Conservation (phyloP, 495 filamentous ascomycete genomes). For the Aspergillus avenaceus region DNA sequence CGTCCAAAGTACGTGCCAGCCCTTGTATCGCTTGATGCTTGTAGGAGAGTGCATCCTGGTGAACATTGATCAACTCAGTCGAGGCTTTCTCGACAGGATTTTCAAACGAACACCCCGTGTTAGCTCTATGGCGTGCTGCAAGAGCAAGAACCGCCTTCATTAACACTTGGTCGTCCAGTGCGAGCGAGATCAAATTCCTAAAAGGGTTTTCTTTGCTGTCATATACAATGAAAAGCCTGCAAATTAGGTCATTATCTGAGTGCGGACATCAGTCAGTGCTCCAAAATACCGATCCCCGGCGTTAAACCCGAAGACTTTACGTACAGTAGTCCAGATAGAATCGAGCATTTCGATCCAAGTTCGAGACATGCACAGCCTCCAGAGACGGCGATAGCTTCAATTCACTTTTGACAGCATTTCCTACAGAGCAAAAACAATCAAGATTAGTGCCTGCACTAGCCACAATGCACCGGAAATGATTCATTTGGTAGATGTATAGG, state of each 20-base stretch:
- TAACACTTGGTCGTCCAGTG: conserved; percentile 37
- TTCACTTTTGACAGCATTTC: background rate
- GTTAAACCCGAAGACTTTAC: too few species aligned
- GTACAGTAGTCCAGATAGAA: conserved; percentile 45
- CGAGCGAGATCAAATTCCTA: conserved; percentile 44
- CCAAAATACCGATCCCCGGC: too few species aligned
- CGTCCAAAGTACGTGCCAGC: conserved; percentile 26
- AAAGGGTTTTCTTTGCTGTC: conserved; percentile 52
- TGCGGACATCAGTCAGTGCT: background rate
- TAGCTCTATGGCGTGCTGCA: conserved; percentile 50
- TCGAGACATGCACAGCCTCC: conserved; percentile 18
- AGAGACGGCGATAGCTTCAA: background rate
- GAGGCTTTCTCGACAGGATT: background rate
- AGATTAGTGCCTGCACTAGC: background rate
- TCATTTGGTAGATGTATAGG: too few species aligned
- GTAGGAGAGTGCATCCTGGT: conserved; percentile 43
- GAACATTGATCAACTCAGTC: conserved; percentile 7
- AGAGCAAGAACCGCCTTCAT: conserved; percentile 46
- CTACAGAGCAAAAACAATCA: background rate
- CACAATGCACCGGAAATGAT: too few species aligned
- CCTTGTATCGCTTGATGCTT: conserved; percentile 46
- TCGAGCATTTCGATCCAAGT: conserved; percentile 21
- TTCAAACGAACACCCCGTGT: conserved; percentile 19
- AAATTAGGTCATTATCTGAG: conserved; percentile 46
- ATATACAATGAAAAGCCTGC: conserved; percentile 48